Base-by-base conservation (phyloP, 495 filamentous ascomycete genomes). In the Aspergillus cavernicola region DNA sequence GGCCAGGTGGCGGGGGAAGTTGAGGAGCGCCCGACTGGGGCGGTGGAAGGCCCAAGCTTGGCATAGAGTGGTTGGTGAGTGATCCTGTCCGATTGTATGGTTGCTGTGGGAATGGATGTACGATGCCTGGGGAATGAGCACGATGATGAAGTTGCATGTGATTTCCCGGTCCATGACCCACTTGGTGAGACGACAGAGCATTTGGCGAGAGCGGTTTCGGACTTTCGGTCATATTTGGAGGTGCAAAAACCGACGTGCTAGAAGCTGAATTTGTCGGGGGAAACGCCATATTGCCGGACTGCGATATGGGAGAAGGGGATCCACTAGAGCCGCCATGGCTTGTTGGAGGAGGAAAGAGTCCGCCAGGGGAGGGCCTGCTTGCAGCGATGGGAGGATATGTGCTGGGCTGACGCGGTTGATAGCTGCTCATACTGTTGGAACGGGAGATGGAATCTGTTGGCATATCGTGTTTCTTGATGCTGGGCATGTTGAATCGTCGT, bases 191-290 rank as follows among this genome's bases (percentile, higher is more conserved):
- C 41, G 83, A 80, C 36, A 78, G 69, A 16, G 81, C 81, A 58
- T 80, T 83, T 4, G 91, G 91, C 29, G 90, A 95, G 28, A 96
- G 73, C 4, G 91, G 88, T 63, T 88, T 92, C 0, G 90, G 89
- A 57, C 87, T 92, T 63, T 96, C 91, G 4, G 86, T 91, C 78
- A 95, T 87, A 50, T 78, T 70, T n/a, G 64, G 77, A 52, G 88
- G 83, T 13, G 84, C 77, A 66, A 87, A 92, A 48, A 89, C 77
- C 6, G 87, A 81, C 5, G 80, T 60, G 38, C 65, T 64, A 29
- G 70, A 70, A 29, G 69, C 56, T 32, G 68, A 70, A 45, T 62
- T 75, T 66, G 59, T 71, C 63, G 66, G 76, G 58, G 66, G 48
- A 79, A 82, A 59, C 65, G 69, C 66, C 60, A 73, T 50, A 48